Percentiles rank a stretch among this genome's conserved stretches.
These are phyloP conservation scores for Botryotinia globosa DNA, from an alignment of 2,329 filamentous ascomycete species.

Conservation along the genomic window DNA sequence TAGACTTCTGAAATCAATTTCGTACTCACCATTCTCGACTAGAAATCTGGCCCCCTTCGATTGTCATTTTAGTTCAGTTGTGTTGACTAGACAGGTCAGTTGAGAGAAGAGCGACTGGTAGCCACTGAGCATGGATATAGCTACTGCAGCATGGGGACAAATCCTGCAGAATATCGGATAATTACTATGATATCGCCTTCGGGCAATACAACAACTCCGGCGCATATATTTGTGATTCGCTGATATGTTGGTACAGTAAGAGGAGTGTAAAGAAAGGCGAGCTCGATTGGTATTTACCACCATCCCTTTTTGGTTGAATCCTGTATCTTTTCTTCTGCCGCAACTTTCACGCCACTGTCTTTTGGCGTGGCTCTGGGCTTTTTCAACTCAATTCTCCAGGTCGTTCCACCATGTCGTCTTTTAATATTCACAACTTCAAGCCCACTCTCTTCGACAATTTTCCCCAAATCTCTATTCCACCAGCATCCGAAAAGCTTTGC, in stretches of 20 bases:
- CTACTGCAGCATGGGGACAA: neutral
- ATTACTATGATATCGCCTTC: neutral
- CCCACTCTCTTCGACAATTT: conserved; percentile 53
- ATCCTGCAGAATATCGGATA: neutral
- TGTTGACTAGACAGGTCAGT: neutral
- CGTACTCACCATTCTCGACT: neutral
- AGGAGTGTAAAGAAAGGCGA: conserved; percentile 7
- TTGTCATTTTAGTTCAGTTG: neutral
- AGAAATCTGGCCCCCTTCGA: neutral
- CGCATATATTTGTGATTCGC: neutral
- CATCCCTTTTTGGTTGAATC: neutral
- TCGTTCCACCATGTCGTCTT: conserved; percentile 54
- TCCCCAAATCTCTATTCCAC: conserved; percentile 64
- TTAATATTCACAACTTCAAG: conserved; percentile 55
- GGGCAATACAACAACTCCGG: neutral
- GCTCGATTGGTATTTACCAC: neutral
- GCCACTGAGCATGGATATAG: neutral
- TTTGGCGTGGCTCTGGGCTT: conserved; percentile 26
- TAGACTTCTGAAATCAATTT: neutral
- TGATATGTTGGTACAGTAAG: conserved; percentile 5
- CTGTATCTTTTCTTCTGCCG: neutral
- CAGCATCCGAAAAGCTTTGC: conserved; percentile 62
- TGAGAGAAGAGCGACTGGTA: neutral
- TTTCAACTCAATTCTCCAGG: conserved; percentile 56
- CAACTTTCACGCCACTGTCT: neutral